Evolutionary conservation across 352 stramenopile genomes (phyloP).

Genomic region (Albugo candida): DNA sequence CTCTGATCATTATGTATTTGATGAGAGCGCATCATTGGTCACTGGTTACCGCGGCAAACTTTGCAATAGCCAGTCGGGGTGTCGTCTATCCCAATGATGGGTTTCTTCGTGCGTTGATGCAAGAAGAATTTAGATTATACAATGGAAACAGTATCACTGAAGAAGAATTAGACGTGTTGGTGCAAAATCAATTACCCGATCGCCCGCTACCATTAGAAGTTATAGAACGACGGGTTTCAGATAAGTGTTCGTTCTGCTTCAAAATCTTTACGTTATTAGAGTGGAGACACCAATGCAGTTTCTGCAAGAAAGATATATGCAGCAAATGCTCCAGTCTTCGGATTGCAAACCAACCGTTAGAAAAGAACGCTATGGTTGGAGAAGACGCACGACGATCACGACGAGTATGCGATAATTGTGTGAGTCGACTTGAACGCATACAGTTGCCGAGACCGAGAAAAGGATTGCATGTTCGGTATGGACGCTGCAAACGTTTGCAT

Average conservation of each 20-base stretch:
- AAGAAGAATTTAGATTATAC: constrained; percentile 58
- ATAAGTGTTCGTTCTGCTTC: constrained; percentile 43
- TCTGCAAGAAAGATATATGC: constrained; percentile 59
- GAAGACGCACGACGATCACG: not conserved
- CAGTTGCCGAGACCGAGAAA: constrained; percentile 16
- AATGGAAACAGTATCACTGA: constrained; percentile 48
- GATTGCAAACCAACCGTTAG: too few species aligned
- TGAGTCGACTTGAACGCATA: constrained; percentile 57
- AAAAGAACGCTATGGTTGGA: too few species aligned
- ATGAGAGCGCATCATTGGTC: constrained; percentile 72
- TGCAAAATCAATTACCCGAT: constrained; percentile 55
- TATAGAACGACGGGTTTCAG: constrained; percentile 17
- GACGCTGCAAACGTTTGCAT: constrained; percentile 47
- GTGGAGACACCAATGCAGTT: constrained; percentile 72
- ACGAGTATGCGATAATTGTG: constrained; percentile 59
- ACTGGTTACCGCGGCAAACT: constrained; percentile 70
- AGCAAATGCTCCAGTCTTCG: constrained; percentile 57
- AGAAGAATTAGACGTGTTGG: constrained; percentile 49
- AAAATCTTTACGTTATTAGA: constrained; percentile 66
- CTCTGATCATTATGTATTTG: constrained; percentile 73
- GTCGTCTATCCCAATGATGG: constrained; percentile 73
- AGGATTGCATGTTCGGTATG: constrained; percentile 19
- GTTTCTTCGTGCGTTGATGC: constrained; percentile 54
- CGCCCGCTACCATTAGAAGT: constrained; percentile 34
- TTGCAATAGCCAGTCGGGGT: constrained; percentile 44